Base-by-base conservation (phyloP, 75 land plant species). In the Chamaecyparis obtusa region DNA sequence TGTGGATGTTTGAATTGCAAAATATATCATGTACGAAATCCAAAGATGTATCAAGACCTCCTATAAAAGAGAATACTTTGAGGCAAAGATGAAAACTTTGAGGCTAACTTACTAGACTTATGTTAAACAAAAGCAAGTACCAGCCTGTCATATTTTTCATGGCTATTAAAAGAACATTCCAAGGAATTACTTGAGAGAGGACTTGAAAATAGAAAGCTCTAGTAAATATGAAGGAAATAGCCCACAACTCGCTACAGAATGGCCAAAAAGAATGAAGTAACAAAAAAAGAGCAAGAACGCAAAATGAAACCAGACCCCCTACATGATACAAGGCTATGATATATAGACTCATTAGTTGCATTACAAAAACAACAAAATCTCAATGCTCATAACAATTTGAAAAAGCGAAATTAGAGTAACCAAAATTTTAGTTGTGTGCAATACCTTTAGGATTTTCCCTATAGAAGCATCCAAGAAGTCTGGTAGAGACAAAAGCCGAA, bases 391-490 rank as follows among this genome's bases (percentile, higher is more conserved):
- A 77, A 78, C 10, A 39, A 39, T 78, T 39, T 78, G 14, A 81
- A 46, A 39, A 39, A 39, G 51, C 14, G 5, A 43, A 81, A 81
- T 46, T 81, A 13, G 8, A 46, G 15, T n/a, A 81, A 81, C 30
- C 49, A n/a, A 9, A n/a, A 81, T 2, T 46, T 43, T 69, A 71
- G 10, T 37, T 9, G 7, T 33, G 48, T 64, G 27, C 90, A 78
- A 57, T 87, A 97, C 99, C 95, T 91, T 96, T 86, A 97, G 83
- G 77, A 97, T 95, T 88, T 97, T 97, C 48, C 99, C 99, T 35
- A 97, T 96, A 6, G 99, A 97, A 33, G 96, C 95, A 94, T 97
- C 98, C 86, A 97, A 87, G 90, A 96, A 97, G 85, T 97, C 99
- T 78, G 98, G 98, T 87, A 97, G 86, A 17, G 99, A 97, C 77